Evolutionary conservation across 2,329 filamentous ascomycete species (phyloP), one percentile per base, ranked within the genome.

Genomic region (Triangularia setosa): DNA sequence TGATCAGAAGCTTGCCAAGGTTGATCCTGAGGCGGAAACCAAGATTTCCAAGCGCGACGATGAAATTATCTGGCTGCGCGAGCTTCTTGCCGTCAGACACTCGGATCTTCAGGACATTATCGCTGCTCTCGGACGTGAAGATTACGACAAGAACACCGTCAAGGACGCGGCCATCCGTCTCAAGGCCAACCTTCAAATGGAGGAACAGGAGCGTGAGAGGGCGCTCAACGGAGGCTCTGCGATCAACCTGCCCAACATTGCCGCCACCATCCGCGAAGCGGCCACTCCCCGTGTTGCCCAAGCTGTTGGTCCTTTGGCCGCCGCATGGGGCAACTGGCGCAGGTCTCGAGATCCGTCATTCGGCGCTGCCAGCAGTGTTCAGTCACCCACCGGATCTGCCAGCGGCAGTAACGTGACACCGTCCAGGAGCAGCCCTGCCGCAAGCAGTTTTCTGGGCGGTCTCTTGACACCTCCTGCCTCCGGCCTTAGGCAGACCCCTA

Each of bases 291-390:
- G 92, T 30, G 90, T 96, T 16, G 92, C 91, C 5, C 89, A 96
- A 74, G 90, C 90, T 3, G 89, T 97, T 24, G 92, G 86, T 1
- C 87, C 86, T 24, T 75, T 89, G 40, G 85, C 92, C n/a, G 92
- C 93, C n/a, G 94, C 93, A n/a, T 96, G 93, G 87, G 93, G 92
- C 56, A 97, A 90, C 76, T 97, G 94, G 94, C 89, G 93, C 60
- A 94, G 90, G 74, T 86, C 84, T 16, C 84, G 82, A 70, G 84
- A 86, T 9, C 25, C 52, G 5, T 25, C 23, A 16, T 55, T 55
- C 12, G 52, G 52, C 16, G 25, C 21, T 72, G 72, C 87, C 53
- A 80, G 86, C 60, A 77, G 81, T 11, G 78, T 76, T 25, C 71
- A 81, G 40, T 78, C 77, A 59, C 80, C 83, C 6, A 79, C 83